These are phyloP conservation scores for Thymus quinquecostatus DNA, from an alignment of 257 asterid genomes.

Conservation along the genomic window DNA sequence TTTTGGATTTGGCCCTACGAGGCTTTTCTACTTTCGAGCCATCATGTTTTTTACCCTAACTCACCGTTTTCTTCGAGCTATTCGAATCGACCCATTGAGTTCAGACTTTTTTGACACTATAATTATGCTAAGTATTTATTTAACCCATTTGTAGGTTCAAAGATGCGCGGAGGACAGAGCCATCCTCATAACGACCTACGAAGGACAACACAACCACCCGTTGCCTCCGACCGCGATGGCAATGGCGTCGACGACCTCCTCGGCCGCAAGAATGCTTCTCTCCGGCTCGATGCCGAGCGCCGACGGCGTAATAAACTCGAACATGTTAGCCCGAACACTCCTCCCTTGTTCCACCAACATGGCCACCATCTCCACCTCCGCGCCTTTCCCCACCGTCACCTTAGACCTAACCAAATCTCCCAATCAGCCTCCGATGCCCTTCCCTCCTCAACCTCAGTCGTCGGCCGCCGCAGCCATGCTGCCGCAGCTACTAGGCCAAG, in stretches of 20 bases:
- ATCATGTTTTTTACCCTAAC: no score
- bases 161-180: conserved; percentile 75
- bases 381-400: conserved; percentile 88
- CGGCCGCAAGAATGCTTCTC: conserved; percentile 81
- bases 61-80: no score
- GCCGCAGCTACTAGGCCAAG: conserved; percentile 71
- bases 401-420: conserved; percentile 77
- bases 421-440: conserved; percentile 49
- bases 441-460: conserved; percentile 40
- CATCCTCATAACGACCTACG: conserved; percentile 74
- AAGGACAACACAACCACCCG: conserved; percentile 84
- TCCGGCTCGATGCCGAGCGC: conserved; percentile 86
- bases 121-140: background rate
- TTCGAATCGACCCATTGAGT: no score
- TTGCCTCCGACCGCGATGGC: conserved; percentile 88
- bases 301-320: conserved; percentile 69
- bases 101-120: no score
- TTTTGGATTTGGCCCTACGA: no score
- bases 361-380: conserved; percentile 89
- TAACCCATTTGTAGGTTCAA: conserved; percentile 50
- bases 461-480: conserved; percentile 46
- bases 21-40: no score
- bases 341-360: conserved; percentile 71
- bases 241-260: conserved; percentile 80
- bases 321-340: conserved; percentile 56